phyloP scores from a whole-genome alignment of 2,329 filamentous ascomycete species.

The Fusarium setosum region DNA sequence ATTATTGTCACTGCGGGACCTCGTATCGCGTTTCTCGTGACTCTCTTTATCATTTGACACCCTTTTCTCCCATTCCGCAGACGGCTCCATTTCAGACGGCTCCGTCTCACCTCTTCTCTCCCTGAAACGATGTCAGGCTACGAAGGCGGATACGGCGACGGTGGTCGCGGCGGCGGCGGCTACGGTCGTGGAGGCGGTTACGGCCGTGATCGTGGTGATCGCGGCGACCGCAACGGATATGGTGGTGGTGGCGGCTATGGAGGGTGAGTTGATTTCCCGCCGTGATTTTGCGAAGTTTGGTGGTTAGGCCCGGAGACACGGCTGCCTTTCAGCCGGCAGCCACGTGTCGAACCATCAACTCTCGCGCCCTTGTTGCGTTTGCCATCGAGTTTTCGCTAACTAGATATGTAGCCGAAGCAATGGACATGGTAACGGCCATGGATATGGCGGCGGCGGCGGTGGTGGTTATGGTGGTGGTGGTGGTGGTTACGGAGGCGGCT shows the following conservation, averaged over 20 bases:
- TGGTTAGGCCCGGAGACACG: constrained; percentile 20
- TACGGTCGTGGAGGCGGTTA: constrained; percentile 50
- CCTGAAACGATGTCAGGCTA: constrained; percentile 56
- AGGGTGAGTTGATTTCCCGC: constrained; percentile 49
- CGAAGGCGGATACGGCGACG: constrained; percentile 46
- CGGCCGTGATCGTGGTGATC: constrained; percentile 56
- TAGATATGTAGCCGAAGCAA: constrained; percentile 57
- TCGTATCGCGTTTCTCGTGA: constrained; percentile 29
- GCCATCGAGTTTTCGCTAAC: constrained; percentile 49
- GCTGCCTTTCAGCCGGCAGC: constrained; percentile 17
- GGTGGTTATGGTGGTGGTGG: constrained; percentile 50
- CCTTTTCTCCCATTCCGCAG: constrained; percentile 18
- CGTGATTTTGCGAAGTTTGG: constrained; percentile 20
- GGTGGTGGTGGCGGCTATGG: constrained; percentile 51
- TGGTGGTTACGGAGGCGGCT: constrained; percentile 50
- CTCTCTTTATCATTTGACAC: constrained; percentile 32
- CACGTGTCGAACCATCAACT: constrained; percentile 17
- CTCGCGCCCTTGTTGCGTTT: constrained; percentile 9
- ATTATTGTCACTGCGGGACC: constrained; percentile 35
- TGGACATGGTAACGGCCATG: constrained; percentile 51
- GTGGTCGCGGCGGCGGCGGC: constrained; percentile 46
- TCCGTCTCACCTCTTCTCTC: constrained; percentile 28
- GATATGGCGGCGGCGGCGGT: constrained; percentile 52
- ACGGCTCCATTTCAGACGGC: constrained; percentile 20
- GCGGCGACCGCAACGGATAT: constrained; percentile 57